Base-by-base conservation (phyloP, 192 early-diverging fungal genomes). In the Allomyces arbusculus region DNA sequence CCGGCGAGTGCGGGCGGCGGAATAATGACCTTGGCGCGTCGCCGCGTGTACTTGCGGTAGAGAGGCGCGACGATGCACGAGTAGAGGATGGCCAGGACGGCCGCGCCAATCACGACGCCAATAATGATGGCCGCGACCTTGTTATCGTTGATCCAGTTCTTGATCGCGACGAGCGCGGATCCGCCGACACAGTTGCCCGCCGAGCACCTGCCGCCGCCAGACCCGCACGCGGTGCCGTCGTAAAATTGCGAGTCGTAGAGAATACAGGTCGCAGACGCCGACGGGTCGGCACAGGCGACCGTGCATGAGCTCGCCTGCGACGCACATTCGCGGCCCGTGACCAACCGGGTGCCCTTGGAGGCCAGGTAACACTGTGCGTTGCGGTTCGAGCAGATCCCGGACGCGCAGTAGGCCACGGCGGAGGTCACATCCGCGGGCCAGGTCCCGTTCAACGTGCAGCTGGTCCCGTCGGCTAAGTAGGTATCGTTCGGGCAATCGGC, bases 401-500 rank as follows among this genome's bases (percentile, higher is more conserved):
- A 14, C 50, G 50, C 12, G 50, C 50, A 58, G 16, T 58, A 14
- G 12, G 12, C 16, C 9, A 14, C 16, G 4, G 50, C 20, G 12
- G 50, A 3, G 0, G 12, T 58, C 50, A n/a, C 16, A 16, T 20
- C 12, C 50, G 50, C 20, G 50, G 50, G 12, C 50, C 33, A 40
- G 33, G 50, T 58, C 4, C 20, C 20, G 50, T 58, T 58, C 16
- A 58, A 2, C 3, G 50, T 10, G 50, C 94, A 97, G 4, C 76
- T 62, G 0, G 79, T 79, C 23, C 86, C 85, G 69, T 97, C 86
- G 8, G 70, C 26, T 0, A 87, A 64, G 50, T 83, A 86, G 4
- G 61, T 24, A 71, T 94, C 88, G 4, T 66, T 12, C 1, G 92
- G 92, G 69, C 92, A 97, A 3, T 74, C 71, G 4, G 82, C 73